Base-by-base conservation (phyloP, 2,329 filamentous ascomycete genomes). In the Fusarium sp. region DNA sequence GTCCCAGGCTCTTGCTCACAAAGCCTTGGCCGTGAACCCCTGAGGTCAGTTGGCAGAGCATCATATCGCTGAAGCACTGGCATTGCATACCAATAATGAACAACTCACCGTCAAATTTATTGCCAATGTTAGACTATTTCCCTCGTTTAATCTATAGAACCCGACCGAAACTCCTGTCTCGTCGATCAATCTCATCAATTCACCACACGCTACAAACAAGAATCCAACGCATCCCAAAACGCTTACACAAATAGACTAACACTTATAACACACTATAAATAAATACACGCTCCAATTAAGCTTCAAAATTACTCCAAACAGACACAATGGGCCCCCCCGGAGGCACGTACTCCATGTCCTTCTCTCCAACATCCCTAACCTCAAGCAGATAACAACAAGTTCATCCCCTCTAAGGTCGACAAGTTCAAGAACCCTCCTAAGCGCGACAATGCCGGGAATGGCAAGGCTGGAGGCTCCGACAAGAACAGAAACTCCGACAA, bases 1-100 rank as follows among this genome's bases (percentile, higher is more conserved):
- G 10, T 30, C 21, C 1, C 28, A 81, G 78, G 77, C 77, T 4
- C 69, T 79, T 44, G 60, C 64, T 30, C 78, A 80, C 60, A 60
- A 50, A 30, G 77, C 63, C 38, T 54, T 77, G 12, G 38, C 6
- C 7, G 30, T 7, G 19, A 32, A 50, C 16, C 60, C 21, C 9
- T 62, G 50, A 57, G 19, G 19, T 25, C n/a, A 32, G 35, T 12
- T 13, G 46, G 15, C 5, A 28, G 32, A 21, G 35, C n/a, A 52
- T 30, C 12, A 21, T 11, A 16, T 25, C 28, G 15, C 38, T 28
- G 12, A 16, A 42, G 8, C n/a, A 23, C 28, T 44, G 15, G n/a
- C 13, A 4, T 23, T 23, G 43, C 23, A 25, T 19, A 7, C 19
- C 40, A 58, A 23, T 7, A 28, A 40, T 35, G 16, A 16, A 44